These are phyloP conservation scores for Corrigiola litoralis DNA, from an alignment of 179 eudicot genomes.

Conservation along the genomic window DNA sequence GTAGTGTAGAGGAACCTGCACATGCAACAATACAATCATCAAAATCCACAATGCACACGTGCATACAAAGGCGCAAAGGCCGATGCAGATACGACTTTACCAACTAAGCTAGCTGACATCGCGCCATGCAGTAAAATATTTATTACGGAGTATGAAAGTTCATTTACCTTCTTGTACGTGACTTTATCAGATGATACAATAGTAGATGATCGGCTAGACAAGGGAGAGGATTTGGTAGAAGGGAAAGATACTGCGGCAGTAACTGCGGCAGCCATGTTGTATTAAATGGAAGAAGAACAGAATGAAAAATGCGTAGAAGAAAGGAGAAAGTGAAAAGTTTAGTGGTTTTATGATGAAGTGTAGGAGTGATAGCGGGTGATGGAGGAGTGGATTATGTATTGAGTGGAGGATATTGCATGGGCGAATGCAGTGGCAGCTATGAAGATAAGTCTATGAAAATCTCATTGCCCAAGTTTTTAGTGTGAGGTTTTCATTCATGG, in stretches of 20 bases:
- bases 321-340: not conserved
- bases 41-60: not conserved
- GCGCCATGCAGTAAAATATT: too few species aligned
- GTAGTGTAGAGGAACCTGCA: constrained; percentile 50
- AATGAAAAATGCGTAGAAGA: not conserved
- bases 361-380: constrained; percentile 6
- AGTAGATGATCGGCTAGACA: constrained; percentile 35
- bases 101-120: too few species aligned
- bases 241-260: constrained; percentile 82
- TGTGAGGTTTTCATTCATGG: constrained; percentile 1
- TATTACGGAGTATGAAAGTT: too few species aligned
- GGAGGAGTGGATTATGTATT: constrained; percentile 41
- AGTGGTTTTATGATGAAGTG: not conserved
- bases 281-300: not conserved
- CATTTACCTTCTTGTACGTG: constrained; percentile 59
- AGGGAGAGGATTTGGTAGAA: constrained; percentile 50
- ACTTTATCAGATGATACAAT: constrained; percentile 46
- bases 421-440: constrained; percentile 50
- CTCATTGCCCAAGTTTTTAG: not conserved
- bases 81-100: too few species aligned
- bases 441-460: constrained; percentile 53
- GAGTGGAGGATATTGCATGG: constrained; percentile 64
- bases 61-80: not conserved
- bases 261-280: constrained; percentile 74
- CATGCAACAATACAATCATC: not conserved